Evolutionary conservation across 306 rosid species (phyloP), one percentile per base, ranked within the genome.

Genomic region (Dryas drummondii): DNA sequence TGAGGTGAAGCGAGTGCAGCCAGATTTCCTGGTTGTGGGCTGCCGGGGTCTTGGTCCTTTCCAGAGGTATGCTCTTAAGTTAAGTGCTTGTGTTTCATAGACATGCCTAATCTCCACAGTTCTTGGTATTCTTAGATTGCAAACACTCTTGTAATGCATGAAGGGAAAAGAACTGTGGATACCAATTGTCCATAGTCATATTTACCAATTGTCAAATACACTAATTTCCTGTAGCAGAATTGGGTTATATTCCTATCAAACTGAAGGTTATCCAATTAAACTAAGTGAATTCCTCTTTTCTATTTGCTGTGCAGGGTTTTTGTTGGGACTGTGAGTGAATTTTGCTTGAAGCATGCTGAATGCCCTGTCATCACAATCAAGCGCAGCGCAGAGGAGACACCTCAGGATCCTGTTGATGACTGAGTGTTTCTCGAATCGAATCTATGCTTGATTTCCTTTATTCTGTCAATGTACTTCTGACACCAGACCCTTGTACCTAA

Each of bases 11-110:
- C 88, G 91, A 5, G 53, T 86, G 7, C 86, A 50, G 48, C 98
- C 97, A 2, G 98, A 94, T 89, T 51, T 94, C 75, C 87, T 94
- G 55, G 97, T 92, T 63, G 90, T 94, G 22, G 98, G 98, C 61
- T 78, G 97, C 83, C 87, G 98, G 51, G 98, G 98, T 22, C 97
- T 94, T 73, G 98, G 98, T 37, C 98, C 96, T 27, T 94, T 94
- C 83, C 97, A 91, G 77, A 92, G 91, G 98, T 91, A 86, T 74
- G 75, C 37, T 40, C 53, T 6, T 48, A 46, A 37, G 52, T 26
- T 26, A 13, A 48, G 37, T 66, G 15, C 15, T 44, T 65, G 13
- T 22, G 15, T n/a, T 61, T 40, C 13, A 32, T 45, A 64, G 19
- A 26, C 51, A 11, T 68, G 58, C 74, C 60, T 70, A 2, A 54